Evolutionary conservation across 805 yeast genomes (phyloP).

Genomic region (Saturnispora besseyi): DNA sequence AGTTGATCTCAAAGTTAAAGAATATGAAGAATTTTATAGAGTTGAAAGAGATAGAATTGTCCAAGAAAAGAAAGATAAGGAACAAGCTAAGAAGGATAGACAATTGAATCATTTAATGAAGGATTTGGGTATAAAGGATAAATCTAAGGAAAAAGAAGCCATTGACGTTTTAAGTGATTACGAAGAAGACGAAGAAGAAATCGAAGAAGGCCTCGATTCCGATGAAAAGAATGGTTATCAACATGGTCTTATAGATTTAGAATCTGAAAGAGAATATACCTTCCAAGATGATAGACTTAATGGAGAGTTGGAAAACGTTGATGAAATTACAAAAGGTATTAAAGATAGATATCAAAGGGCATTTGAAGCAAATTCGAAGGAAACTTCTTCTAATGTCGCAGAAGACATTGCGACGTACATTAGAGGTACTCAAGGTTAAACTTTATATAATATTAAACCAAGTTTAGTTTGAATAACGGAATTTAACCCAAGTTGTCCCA

Average conservation of each 20-base stretch:
- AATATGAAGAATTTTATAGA: constrained; percentile 73
- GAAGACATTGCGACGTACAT: constrained; percentile 66
- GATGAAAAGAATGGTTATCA: constrained; percentile 35
- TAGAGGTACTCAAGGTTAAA: constrained; percentile 16
- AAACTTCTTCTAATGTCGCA: constrained; percentile 58
- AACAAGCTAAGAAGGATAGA: constrained; percentile 60
- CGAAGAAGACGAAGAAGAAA: constrained; percentile 26
- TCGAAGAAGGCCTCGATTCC: constrained; percentile 39
- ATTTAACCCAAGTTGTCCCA: constrained; percentile 2
- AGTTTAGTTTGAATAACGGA: not conserved
- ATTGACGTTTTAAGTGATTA: constrained; percentile 45
- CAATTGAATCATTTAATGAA: constrained; percentile 69
- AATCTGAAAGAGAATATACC: constrained; percentile 54
- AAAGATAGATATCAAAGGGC: constrained; percentile 70
- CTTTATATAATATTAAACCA: constrained; percentile 2
- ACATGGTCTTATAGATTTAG: constrained; percentile 39
- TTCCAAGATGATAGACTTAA: constrained; percentile 50
- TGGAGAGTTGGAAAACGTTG: constrained; percentile 45
- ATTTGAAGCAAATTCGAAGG: constrained; percentile 51
- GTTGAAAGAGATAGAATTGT: constrained; percentile 79
- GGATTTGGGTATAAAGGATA: constrained; percentile 64
- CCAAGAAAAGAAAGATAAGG: constrained; percentile 68
- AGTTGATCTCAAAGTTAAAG: constrained; percentile 80
- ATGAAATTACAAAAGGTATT: constrained; percentile 44
- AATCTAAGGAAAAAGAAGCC: constrained; percentile 26